Evolutionary conservation across 2,329 filamentous ascomycete species (phyloP), one percentile per base, ranked within the genome.

Genomic region (Escovopsis sp.): DNA sequence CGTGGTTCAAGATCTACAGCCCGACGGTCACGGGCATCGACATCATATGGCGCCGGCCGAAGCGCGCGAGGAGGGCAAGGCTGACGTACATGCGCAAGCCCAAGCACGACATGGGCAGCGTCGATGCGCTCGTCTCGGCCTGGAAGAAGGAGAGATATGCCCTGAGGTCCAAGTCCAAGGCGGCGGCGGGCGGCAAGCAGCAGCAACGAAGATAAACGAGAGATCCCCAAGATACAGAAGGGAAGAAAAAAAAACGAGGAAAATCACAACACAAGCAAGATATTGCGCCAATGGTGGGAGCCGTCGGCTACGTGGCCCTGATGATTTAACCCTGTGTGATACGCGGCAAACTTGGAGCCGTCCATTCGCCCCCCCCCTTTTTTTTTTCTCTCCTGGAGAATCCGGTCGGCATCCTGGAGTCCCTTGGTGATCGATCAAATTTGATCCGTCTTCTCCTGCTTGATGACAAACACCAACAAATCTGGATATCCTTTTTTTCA

Each of bases 1-100:
- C 94, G 85, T 94, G 86, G 80, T 87, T 84, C 65, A 98, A 98
- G 71, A 72, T 96, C 45, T 96, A 91, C 69, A 85, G 78, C 57
- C 89, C 89, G 47, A 82, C 85, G 57, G 82, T 96, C 30, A 78
- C 83, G 59, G 85, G 85, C 49, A 86, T 98, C 56, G 89, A 98
- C 66, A 82, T 98, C 53, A 84, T 96, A 62, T 85, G 94, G 75
- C 72, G 89, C 54, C 74, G 77, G 49, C 73, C 76, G 57, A 91
- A 87, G 80, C 77, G 86, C 61, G 85, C 86, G 50, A 80, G 88
- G 59, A 77, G 91, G 55, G 89, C 88, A 26, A 73, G 86, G 52
- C 69, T 98, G 61, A 94, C 85, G 55, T 96, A 89, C 63, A 83
- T 98, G 82, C 76, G 88, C 58, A 70, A 88, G 69, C 77, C 84